phyloP scores from a whole-genome alignment of 2,329 filamentous ascomycete species.

The Cordyceps sp. region DNA sequence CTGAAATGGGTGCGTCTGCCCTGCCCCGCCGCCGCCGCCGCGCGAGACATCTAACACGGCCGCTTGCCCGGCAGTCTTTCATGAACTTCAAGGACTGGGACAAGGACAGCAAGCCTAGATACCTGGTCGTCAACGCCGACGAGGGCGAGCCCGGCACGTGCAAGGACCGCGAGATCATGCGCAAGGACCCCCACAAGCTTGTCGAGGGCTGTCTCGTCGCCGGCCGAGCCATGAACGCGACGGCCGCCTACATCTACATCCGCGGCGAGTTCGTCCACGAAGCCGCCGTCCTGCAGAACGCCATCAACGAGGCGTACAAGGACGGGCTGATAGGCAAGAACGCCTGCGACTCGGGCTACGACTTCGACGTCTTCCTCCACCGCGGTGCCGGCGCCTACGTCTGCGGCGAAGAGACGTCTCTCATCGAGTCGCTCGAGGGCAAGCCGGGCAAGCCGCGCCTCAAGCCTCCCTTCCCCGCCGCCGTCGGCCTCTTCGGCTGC shows the following conservation, averaged over 20 bases:
- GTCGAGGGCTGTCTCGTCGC: conserved; percentile 93
- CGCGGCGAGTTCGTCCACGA: conserved; percentile 97
- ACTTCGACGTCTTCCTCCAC: conserved; percentile 95
- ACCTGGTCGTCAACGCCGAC: conserved; percentile 95
- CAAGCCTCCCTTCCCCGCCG: conserved; percentile 96
- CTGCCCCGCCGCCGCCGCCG: not conserved
- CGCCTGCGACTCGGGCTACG: conserved; percentile 89
- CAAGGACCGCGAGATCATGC: conserved; percentile 99
- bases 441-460: conserved; percentile 97
- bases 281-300: conserved; percentile 79
- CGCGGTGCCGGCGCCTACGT: conserved; percentile 95
- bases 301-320: conserved; percentile 95
- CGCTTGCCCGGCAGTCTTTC: conserved; percentile 77
- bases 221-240: conserved; percentile 96
- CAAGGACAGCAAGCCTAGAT: conserved; percentile 88
- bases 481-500: conserved; percentile 94
- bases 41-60: conserved; percentile 1
- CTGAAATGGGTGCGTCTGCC: conserved; percentile 79
- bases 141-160: conserved; percentile 98
- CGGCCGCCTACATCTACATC: conserved; percentile 98
- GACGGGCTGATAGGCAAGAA: conserved; percentile 96
- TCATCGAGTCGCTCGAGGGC: conserved; percentile 96
- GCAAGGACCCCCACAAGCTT: conserved; percentile 98
- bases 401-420: conserved; percentile 92
- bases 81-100: conserved; percentile 99